Conservation (phyloP, 1,284 basidiomycete genomes). For the Rhizoctonia solani region DNA sequence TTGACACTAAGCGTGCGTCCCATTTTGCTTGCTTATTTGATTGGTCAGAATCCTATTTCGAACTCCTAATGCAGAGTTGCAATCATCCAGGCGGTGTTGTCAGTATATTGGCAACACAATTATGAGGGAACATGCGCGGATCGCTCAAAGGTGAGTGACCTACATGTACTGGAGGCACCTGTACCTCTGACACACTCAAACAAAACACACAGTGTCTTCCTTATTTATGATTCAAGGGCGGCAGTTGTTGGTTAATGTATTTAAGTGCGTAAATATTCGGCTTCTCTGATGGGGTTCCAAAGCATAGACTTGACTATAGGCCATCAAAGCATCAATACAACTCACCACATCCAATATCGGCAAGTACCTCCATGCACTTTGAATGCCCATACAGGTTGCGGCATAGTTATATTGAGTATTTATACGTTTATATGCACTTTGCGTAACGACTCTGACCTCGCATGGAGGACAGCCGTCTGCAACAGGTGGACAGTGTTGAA, state of each 20-base stretch:
- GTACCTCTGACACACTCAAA: slow-evolving; percentile 49
- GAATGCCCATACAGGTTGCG: slow-evolving; percentile 34
- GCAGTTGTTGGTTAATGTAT: slow-evolving; percentile 53
- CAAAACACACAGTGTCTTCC: slow-evolving; percentile 50
- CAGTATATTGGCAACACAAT: slow-evolving; percentile 41
- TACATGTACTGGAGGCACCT: slow-evolving; percentile 51
- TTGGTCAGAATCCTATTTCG: background rate
- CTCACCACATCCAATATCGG: slow-evolving; percentile 32
- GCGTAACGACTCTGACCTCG: background rate
- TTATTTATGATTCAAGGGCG: slow-evolving; percentile 48
- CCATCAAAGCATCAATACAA: slow-evolving; percentile 33
- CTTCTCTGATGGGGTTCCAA: slow-evolving; percentile 43
- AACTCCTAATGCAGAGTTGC: slow-evolving; percentile 14
- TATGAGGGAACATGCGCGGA: too few species aligned
- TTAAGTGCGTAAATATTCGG: slow-evolving; percentile 46
- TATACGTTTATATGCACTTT: background rate
- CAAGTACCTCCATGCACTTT: slow-evolving; percentile 16
- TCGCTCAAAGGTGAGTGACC: slow-evolving; percentile 43
- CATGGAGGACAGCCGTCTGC: slow-evolving; percentile 36
- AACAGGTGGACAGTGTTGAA: slow-evolving; percentile 51
- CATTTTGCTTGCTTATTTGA: background rate
- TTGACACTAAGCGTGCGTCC: slow-evolving; percentile 46
- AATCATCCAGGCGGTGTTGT: slow-evolving; percentile 42
- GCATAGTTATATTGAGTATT: slow-evolving; percentile 38
- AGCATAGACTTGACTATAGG: background rate